These are phyloP conservation scores for Asclepias syriaca DNA, from an alignment of 257 asterid genomes.

Conservation along the genomic window DNA sequence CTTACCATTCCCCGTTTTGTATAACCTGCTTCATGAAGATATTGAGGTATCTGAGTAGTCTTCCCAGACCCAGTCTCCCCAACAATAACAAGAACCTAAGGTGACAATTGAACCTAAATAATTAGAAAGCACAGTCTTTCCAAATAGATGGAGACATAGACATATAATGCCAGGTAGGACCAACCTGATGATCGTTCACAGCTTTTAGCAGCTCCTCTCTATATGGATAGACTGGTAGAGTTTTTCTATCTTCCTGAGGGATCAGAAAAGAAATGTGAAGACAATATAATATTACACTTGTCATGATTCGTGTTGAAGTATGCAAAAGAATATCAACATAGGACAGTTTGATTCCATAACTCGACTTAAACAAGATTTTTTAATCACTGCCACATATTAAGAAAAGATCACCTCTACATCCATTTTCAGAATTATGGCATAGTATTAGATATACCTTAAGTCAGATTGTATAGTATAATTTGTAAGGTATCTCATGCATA, in stretches of 20 bases:
- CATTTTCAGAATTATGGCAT: not conserved
- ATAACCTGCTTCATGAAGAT: slow-evolving; percentile 93
- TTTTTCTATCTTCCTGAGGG: slow-evolving; percentile 74
- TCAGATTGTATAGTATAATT: not conserved
- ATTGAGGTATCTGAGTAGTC: slow-evolving; percentile 94
- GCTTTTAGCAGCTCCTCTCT: slow-evolving; percentile 80
- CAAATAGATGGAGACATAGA: not conserved
- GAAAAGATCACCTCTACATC: not conserved
- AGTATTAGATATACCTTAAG: not conserved
- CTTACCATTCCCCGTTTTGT: slow-evolving; percentile 65
- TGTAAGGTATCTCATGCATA: not conserved
- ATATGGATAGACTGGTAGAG: slow-evolving; percentile 73
- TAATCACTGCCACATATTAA: not conserved
- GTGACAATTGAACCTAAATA: slow-evolving; percentile 12
- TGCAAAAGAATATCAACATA: not conserved
- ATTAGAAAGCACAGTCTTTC: not conserved
- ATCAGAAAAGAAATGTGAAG: slow-evolving; percentile 8
- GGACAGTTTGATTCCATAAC: not conserved
- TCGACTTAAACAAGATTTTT: not conserved
- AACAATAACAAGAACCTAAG: slow-evolving; percentile 86
- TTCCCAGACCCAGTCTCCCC: slow-evolving; percentile 98
- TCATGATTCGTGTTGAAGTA: not conserved
- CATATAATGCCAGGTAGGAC: slow-evolving; percentile 9
- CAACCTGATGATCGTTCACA: slow-evolving; percentile 68
- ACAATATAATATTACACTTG: not conserved